These are phyloP conservation scores for Arthrobotrys sphaeroides DNA, from an alignment of 2,329 filamentous ascomycete genomes.

Conservation along the genomic window DNA sequence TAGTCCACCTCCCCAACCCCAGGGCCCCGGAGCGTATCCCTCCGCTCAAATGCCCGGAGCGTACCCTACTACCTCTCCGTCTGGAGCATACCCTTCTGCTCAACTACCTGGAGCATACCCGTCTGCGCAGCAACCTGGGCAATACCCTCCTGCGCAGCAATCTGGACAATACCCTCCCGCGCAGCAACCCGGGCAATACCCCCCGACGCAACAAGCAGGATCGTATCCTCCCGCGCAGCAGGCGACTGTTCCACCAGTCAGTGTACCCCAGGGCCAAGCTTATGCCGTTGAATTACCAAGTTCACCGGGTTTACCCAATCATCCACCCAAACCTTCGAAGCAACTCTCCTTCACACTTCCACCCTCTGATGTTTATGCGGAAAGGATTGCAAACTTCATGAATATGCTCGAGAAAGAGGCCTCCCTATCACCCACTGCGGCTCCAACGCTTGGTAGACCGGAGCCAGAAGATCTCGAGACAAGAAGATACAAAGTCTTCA, in stretches of 20 bases:
- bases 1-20: constrained; percentile 23
- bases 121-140: background rate
- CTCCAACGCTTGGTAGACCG: constrained; percentile 27
- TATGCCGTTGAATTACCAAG: constrained; percentile 49
- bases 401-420: constrained; percentile 52
- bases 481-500: constrained; percentile 43
- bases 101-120: background rate
- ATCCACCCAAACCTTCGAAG: constrained; percentile 46
- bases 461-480: constrained; percentile 49
- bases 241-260: background rate
- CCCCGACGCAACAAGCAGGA: constrained; percentile 12
- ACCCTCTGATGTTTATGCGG: constrained; percentile 47
- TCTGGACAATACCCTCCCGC: background rate
- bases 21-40: background rate
- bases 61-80: background rate
- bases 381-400: constrained; percentile 50
- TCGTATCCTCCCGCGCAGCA: constrained; percentile 18
- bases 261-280: constrained; percentile 18
- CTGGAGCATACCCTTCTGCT: background rate
- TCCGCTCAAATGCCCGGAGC: background rate
- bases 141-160: background rate
- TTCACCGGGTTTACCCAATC: constrained; percentile 34
- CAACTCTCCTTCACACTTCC: constrained; percentile 50
- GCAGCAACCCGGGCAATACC: background rate
- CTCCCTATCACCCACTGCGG: constrained; percentile 32